These are phyloP conservation scores for Pseudogymnoascus sp. DNA, from an alignment of 2,329 filamentous ascomycete genomes.

Conservation along the genomic window DNA sequence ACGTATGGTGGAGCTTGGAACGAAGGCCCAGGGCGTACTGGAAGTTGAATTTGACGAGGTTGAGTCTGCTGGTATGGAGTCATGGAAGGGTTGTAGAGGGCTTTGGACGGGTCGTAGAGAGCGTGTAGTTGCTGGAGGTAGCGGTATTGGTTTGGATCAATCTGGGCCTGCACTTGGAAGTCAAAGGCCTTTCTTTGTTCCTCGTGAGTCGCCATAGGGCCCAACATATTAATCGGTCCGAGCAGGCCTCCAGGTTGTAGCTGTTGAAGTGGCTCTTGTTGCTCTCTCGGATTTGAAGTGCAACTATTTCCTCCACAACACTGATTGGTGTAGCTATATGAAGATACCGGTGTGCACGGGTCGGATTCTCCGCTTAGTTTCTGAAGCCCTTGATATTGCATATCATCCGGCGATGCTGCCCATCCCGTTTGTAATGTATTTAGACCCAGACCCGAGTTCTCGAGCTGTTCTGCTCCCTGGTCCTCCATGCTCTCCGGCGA, in stretches of 20 bases:
- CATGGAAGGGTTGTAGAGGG: not conserved
- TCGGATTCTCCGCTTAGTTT: not conserved
- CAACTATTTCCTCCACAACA: not conserved
- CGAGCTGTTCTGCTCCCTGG: not conserved
- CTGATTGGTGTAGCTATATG: not conserved
- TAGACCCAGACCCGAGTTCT: not conserved
- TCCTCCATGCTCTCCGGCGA: conserved; percentile 3
- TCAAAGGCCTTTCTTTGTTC: conserved; percentile 4
- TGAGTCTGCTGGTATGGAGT: not conserved
- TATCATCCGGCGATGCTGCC: not conserved
- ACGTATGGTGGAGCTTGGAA: not conserved
- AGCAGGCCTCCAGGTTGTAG: not conserved
- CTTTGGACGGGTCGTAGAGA: not conserved
- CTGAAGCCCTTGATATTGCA: not conserved
- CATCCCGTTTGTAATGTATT: not conserved
- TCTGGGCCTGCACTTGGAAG: not conserved
- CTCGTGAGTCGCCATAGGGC: not conserved
- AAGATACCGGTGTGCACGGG: not conserved
- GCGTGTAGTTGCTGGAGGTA: not conserved
- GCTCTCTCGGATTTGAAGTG: not conserved
- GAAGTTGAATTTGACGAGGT: not conserved
- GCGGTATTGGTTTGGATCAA: not conserved
- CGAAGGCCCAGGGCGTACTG: not conserved
- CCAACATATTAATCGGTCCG: not conserved
- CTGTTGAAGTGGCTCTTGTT: not conserved